Evolutionary conservation across 177 flowering plant species (phyloP), one percentile per base, ranked within the genome.

Genomic region (Vitis hybrid): DNA sequence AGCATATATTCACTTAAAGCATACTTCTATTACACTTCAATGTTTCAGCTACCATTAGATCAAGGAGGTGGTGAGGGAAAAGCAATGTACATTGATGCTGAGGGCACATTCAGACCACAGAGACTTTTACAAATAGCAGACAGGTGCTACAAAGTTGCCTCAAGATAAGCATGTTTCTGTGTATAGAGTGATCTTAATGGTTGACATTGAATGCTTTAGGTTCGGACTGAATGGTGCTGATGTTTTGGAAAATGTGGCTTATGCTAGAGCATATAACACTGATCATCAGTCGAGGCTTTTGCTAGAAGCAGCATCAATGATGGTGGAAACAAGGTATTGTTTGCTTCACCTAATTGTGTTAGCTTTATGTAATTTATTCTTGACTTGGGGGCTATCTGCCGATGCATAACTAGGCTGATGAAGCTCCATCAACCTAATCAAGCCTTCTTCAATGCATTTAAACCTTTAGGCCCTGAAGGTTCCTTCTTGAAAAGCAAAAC

Each of bases 61-160:
- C 97, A 94, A 86, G 98, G 98, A 46, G 98, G 98, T 60, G 97
- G 97, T 40, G 97, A 92, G 69, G 98, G 98, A 60, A 94, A 94
- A 76, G 98, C 97, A 64, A 87, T 94, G 95, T 92, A 94, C 73
- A 94, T 94, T 59, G 97, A 94, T 77, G 98, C 98, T 3, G 98
- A 94, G 79, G 98, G 98, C 16, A 91, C 98, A 72, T 94, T 94
- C 79, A 91, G 98, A 78, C 98, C 97, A 48, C 94, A 91, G 65
- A 86, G 97, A 69, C 95, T 94, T 69, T 71, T 94, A 69, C 97
- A 94, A 65, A 94, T 94, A 78, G 98, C 98, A 3, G 97, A 94
- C 58, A 94, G 98, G 98, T 94, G 9, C 62, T 46, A 40, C 62
- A n/a, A 12, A 35, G 52, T 61, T 73, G 61, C 61, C 56, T 64